A percentile compares a stretch with the other conserved stretches of the same genome.
These are phyloP conservation scores for Euryodendron excelsum DNA, from an alignment of 148 eudicot species.

Conservation along the genomic window DNA sequence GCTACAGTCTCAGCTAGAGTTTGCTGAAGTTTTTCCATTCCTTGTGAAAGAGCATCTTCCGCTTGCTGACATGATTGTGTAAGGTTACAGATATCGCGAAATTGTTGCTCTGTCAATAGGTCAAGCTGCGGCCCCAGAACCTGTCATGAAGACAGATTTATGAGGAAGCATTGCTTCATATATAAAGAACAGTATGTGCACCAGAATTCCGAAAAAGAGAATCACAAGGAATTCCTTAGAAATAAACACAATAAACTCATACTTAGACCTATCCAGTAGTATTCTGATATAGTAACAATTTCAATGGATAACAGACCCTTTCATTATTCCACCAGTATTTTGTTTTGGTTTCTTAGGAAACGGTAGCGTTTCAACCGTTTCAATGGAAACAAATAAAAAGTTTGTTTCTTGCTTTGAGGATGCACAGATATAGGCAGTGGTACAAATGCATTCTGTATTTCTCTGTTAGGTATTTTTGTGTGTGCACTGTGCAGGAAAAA, in stretches of 20 bases:
- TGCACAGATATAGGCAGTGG: too few species aligned
- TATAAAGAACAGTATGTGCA: too few species aligned
- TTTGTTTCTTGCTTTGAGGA: too few species aligned
- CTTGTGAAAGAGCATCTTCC: constrained; percentile 88
- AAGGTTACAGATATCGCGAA: constrained; percentile 48
- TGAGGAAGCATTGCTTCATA: background rate
- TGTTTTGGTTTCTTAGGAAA: too few species aligned
- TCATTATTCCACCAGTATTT: too few species aligned
- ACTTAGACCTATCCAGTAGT: background rate
- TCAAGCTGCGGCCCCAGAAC: constrained; percentile 72
- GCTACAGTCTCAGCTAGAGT: constrained; percentile 61
- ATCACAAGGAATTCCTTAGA: background rate
- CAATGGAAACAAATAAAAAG: too few species aligned
- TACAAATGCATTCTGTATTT: too few species aligned
- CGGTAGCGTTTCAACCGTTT: too few species aligned
- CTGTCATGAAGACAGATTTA: constrained; percentile 34
- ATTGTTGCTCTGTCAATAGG: constrained; percentile 61
- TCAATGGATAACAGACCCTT: too few species aligned
- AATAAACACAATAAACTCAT: background rate
- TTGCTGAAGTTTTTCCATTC: constrained; percentile 84
- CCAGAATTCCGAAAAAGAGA: background rate
- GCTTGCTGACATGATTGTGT: constrained; percentile 83
- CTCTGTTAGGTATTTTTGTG: too few species aligned
- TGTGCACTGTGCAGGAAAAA: too few species aligned
- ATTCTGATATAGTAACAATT: background rate